Percentiles rank a stretch among this genome's conserved stretches.
These are phyloP conservation scores for Metschnikowia similis DNA, from an alignment of 805 yeast species.

Conservation along the genomic window DNA sequence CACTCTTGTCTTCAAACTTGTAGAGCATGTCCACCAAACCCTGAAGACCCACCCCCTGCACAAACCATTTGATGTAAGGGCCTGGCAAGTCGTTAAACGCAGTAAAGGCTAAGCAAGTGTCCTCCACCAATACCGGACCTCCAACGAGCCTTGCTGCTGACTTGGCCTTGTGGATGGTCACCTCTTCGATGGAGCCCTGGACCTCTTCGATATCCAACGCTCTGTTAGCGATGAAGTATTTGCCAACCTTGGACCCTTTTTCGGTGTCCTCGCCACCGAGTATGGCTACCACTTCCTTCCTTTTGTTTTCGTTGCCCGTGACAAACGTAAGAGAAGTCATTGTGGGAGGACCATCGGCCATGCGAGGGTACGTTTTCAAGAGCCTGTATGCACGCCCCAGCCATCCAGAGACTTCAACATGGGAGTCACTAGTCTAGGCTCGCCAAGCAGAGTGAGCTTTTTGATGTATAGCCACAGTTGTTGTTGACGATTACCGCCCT, in stretches of 20 bases:
- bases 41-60: conserved; percentile 65
- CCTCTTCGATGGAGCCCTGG: conserved; percentile 83
- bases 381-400: neutral
- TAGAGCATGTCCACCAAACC: conserved; percentile 74
- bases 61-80: conserved; percentile 92
- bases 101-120: conserved; percentile 81
- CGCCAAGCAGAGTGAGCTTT: no score
- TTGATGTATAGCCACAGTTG: no score
- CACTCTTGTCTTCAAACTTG: conserved; percentile 79
- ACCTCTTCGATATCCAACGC: conserved; percentile 82
- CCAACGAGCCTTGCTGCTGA: conserved; percentile 59
- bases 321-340: conserved; percentile 52
- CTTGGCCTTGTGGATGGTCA: conserved; percentile 73
- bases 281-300: conserved; percentile 78
- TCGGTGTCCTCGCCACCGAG: conserved; percentile 42
- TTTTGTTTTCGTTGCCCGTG: conserved; percentile 86
- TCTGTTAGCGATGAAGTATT: conserved; percentile 52
- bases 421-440: no score
- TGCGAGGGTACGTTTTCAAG: neutral
- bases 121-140: conserved; percentile 93
- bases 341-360: neutral
- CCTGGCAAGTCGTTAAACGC: conserved; percentile 87
- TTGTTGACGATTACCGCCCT: no score
- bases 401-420: neutral
- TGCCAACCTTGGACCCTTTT: conserved; percentile 38